phyloP scores from a whole-genome alignment of 2,329 filamentous ascomycete species.

The Ophiostoma montium region DNA sequence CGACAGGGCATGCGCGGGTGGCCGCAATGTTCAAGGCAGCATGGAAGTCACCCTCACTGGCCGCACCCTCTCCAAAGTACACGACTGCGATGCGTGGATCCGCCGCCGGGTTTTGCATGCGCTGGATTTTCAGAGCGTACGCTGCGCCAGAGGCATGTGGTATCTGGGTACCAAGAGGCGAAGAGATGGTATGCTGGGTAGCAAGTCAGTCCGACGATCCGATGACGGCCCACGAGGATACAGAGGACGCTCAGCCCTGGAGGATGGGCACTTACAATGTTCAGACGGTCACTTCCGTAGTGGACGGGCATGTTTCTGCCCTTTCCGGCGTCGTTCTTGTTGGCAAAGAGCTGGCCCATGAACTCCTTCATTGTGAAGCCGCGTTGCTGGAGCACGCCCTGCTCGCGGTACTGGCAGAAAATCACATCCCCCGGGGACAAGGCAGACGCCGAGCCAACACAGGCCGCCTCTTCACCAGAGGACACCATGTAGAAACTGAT shows the following conservation, averaged over 20 bases:
- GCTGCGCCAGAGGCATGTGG: slow-evolving; percentile 67
- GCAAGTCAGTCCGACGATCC: not conserved
- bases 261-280: slow-evolving; percentile 48
- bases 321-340: slow-evolving; percentile 61
- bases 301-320: slow-evolving; percentile 97
- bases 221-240: no score
- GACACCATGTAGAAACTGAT: slow-evolving; percentile 97
- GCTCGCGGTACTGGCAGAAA: slow-evolving; percentile 89
- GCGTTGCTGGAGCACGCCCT: slow-evolving; percentile 78
- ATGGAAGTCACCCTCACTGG: slow-evolving; percentile 72
- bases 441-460: slow-evolving; percentile 75
- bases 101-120: slow-evolving; percentile 46
- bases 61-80: slow-evolving; percentile 73
- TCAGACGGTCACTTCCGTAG: slow-evolving; percentile 71
- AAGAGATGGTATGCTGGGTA: slow-evolving; percentile 57
- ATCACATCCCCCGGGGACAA: slow-evolving; percentile 75
- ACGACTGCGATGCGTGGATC: slow-evolving; percentile 52
- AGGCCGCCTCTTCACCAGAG: slow-evolving; percentile 86
- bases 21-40: slow-evolving; percentile 70
- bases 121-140: slow-evolving; percentile 64
- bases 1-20: slow-evolving; percentile 57
- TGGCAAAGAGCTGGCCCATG: slow-evolving; percentile 91
- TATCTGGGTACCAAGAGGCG: slow-evolving; percentile 64
- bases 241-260: not conserved
- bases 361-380: slow-evolving; percentile 81